Evolutionary conservation across 805 yeast genomes (phyloP).

Genomic region (Spathaspora boniae): DNA sequence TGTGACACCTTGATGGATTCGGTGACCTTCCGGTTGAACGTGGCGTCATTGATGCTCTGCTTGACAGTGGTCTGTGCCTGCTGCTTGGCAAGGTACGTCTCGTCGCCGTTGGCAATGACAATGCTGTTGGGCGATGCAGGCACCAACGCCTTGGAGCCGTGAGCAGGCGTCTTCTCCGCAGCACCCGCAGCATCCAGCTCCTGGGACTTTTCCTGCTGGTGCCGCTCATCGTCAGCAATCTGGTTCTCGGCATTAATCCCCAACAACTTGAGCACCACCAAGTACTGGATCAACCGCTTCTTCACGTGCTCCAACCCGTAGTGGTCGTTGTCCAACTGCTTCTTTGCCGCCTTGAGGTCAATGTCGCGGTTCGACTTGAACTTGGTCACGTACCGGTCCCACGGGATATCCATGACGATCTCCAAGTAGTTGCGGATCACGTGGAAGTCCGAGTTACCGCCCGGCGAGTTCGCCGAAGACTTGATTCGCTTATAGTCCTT

Average conservation of each 20-base stretch:
- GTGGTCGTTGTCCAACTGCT: slow-evolving; percentile 40
- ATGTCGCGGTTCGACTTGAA: slow-evolving; percentile 40
- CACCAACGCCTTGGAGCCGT: not conserved
- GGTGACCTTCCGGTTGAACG: slow-evolving; percentile 3
- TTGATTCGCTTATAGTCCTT: slow-evolving; percentile 55
- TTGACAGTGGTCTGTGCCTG: slow-evolving; percentile 16
- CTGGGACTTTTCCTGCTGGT: slow-evolving; percentile 14
- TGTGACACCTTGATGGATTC: slow-evolving; percentile 22
- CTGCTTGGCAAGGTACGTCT: slow-evolving; percentile 23
- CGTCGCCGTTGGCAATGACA: slow-evolving; percentile 36
- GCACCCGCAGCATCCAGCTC: not conserved
- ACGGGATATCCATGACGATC: slow-evolving; percentile 62
- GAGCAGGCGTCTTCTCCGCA: not conserved
- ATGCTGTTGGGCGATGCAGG: slow-evolving; percentile 15
- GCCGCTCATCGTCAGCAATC: slow-evolving; percentile 11
- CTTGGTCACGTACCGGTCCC: slow-evolving; percentile 39
- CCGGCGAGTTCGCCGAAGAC: slow-evolving; percentile 43
- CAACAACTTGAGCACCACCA: slow-evolving; percentile 68
- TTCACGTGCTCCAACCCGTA: slow-evolving; percentile 47
- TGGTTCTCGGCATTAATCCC: slow-evolving; percentile 36
- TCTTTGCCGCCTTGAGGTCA: slow-evolving; percentile 43
- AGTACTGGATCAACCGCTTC: slow-evolving; percentile 69
- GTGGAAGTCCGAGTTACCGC: slow-evolving; percentile 58
- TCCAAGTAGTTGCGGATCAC: slow-evolving; percentile 63
- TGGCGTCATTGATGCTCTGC: slow-evolving; percentile 7